Evolutionary conservation across 2,329 filamentous ascomycete species (phyloP), one percentile per base, ranked within the genome.

Genomic region (Hypocrella siamensis): DNA sequence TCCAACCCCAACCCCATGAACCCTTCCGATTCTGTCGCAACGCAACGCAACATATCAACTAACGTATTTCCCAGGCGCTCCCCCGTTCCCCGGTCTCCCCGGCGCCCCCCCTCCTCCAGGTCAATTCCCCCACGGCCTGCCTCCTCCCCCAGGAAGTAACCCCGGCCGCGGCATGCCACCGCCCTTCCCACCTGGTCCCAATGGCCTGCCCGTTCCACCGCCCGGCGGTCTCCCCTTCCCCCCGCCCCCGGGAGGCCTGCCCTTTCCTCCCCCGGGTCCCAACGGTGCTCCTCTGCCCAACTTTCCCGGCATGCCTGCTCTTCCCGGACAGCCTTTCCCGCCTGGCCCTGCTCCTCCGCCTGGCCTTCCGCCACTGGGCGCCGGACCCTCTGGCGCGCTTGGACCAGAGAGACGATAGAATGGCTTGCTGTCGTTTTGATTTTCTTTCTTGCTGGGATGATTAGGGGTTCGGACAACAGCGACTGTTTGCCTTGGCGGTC

Each of bases 31-130:
- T n/a, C n/a, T n/a, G n/a, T n/a, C n/a, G n/a, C n/a, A n/a, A n/a
- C n/a, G n/a, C n/a, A n/a, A n/a, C n/a, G n/a, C n/a, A n/a, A n/a
- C n/a, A n/a, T n/a, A n/a, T n/a, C n/a, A n/a, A n/a, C n/a, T n/a
- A n/a, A n/a, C n/a, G n/a, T n/a, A n/a, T n/a, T n/a, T n/a, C n/a
- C n/a, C n/a, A n/a, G n/a, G n/a, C n/a, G n/a, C 71, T 35, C 74
- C 72, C 28, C 71, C 70, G 17, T 77, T 75, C 44, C 67, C 65
- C 31, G 61, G 61, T 31, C 57, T 66, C 53, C 61, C 57, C 19
- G 56, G 54, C 26, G 55, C 46, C 6, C 21, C 28, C 4, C 54
- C 55, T 21, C 54, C 55, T 21, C 56, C 59, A 41, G 52, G 53
- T 19, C 46, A 48, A 28, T 53, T 59, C 19, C 54, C 56, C 31